A percentile compares a stretch with the other conserved stretches of the same genome.
Conservation (phyloP, 306 rosid species). For the Hippophae rhamnoides region DNA sequence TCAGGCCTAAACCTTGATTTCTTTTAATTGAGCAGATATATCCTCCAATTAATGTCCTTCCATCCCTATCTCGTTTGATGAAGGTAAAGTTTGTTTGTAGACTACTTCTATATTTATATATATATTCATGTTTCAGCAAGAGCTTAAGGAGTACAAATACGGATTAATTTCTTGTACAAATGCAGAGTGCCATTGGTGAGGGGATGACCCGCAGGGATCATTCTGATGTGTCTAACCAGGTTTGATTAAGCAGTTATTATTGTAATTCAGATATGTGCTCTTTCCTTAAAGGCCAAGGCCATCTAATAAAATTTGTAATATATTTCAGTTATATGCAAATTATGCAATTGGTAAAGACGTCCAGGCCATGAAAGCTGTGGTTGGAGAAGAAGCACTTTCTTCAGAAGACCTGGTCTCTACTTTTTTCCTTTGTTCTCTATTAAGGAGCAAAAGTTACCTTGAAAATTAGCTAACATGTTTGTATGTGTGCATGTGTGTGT, state of each 20-base stretch:
- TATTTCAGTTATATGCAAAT: conserved; percentile 83
- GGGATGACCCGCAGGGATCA: conserved; percentile 99
- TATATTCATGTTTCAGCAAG: no score
- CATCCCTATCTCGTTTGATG: conserved; percentile 96
- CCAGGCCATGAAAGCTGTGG: conserved; percentile 99
- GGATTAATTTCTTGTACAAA: conserved; percentile 15
- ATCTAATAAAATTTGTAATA: conserved; percentile 16
- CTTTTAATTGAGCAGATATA: conserved; percentile 54
- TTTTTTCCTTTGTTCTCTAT: conserved; percentile 6
- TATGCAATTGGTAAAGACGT: conserved; percentile 99
- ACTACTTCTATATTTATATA: neutral
- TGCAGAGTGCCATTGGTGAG: conserved; percentile 99
- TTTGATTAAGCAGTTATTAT: conserved; percentile 19
- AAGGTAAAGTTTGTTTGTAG: conserved; percentile 47
- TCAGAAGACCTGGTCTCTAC: conserved; percentile 85
- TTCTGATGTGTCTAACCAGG: conserved; percentile 98
- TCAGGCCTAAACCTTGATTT: conserved; percentile 25
- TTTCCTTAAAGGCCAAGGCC: neutral
- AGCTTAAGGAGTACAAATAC: neutral
- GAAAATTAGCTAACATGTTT: conserved; percentile 16
- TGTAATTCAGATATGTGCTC: neutral
- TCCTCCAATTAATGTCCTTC: conserved; percentile 98
- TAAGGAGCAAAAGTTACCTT: conserved; percentile 1
- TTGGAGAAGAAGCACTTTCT: conserved; percentile 99
- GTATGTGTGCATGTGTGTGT: conserved; percentile 4